phyloP scores from a whole-genome alignment of 1,284 basidiomycete genomes.

The Melampsora americana region DNA sequence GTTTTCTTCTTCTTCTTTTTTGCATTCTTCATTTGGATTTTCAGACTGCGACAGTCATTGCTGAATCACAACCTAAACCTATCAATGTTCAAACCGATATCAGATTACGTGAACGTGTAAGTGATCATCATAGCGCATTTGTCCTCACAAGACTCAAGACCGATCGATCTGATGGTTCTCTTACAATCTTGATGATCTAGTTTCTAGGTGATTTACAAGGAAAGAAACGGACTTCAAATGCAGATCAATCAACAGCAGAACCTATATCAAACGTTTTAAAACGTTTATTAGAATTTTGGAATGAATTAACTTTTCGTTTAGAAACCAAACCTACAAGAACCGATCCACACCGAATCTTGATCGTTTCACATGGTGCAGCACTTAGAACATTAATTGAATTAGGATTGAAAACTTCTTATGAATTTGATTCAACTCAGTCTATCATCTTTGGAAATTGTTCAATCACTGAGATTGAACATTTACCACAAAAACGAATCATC shows the following conservation, averaged over 20 bases:
- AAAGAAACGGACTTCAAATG: neutral
- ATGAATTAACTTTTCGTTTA: neutral
- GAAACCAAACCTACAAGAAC: neutral
- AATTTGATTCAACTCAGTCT: constrained; percentile 1
- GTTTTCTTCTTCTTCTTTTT: no score
- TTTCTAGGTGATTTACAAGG: constrained; percentile 40
- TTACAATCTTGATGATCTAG: neutral
- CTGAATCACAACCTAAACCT: constrained; percentile 10
- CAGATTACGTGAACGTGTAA: constrained; percentile 31
- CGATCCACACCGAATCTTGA: constrained; percentile 15
- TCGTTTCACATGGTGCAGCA: constrained; percentile 39
- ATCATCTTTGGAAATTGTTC: constrained; percentile 34
- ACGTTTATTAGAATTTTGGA: constrained; percentile 38
- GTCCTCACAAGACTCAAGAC: neutral
- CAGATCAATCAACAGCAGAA: constrained; percentile 27
- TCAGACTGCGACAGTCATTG: constrained; percentile 34
- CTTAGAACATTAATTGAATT: constrained; percentile 26
- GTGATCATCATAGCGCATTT: neutral
- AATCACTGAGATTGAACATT: constrained; percentile 21
- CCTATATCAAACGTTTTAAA: constrained; percentile 8
- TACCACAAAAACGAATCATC: neutral
- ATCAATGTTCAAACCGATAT: constrained; percentile 17
- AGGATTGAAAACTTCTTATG: neutral
- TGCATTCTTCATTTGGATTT: neutral
- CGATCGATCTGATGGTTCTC: neutral